Percentiles rank a stretch among this genome's conserved stretches.
Evolutionary conservation across 23 red algal species (phyloP).

Genomic region (Gracilaria gracilis): DNA sequence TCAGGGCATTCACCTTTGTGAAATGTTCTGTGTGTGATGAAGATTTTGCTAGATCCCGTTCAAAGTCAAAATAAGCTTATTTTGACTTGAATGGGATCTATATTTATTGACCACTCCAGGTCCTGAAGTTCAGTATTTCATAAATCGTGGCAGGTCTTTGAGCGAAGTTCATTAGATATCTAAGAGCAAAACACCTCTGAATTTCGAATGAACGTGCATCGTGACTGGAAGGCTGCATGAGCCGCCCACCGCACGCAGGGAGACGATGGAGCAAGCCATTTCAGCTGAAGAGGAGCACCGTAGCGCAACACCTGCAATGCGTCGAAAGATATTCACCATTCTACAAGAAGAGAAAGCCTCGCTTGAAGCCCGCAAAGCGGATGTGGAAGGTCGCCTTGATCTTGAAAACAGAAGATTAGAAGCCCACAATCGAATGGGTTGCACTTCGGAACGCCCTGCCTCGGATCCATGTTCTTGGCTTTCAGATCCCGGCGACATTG

Average conservation of each 20-base stretch:
- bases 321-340: not conserved
- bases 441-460: not conserved
- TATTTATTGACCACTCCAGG: too few species aligned
- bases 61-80: too few species aligned
- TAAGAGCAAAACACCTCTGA: not conserved
- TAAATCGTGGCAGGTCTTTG: too few species aligned
- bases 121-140: too few species aligned
- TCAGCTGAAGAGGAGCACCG: not conserved
- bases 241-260: not conserved
- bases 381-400: not conserved
- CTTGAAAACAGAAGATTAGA: not conserved
- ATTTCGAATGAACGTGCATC: not conserved
- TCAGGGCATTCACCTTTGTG: too few species aligned
- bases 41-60: too few species aligned
- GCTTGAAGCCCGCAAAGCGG: slow-evolving; percentile 28
- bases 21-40: too few species aligned
- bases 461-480: slow-evolving; percentile 25
- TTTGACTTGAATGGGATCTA: too few species aligned
- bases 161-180: too few species aligned
- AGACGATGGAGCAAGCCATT: not conserved
- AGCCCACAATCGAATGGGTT: not conserved
- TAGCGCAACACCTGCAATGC: not conserved
- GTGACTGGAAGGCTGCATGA: too few species aligned
- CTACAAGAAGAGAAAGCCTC: not conserved
- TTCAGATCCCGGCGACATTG: not conserved